These are phyloP conservation scores for Nepenthes gracilis DNA, from an alignment of 148 eudicot genomes.

Conservation along the genomic window DNA sequence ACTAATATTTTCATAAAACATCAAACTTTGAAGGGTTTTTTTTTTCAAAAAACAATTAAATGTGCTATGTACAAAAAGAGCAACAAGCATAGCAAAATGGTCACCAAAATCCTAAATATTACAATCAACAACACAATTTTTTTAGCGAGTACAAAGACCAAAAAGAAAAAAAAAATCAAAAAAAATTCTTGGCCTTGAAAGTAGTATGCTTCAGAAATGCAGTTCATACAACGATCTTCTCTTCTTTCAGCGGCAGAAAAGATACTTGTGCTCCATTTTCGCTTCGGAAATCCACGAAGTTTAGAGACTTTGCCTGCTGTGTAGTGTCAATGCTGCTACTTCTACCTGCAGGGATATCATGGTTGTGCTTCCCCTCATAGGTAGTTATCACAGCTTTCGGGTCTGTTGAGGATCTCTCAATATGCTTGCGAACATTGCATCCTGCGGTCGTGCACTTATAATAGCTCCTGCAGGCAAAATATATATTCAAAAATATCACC, in stretches of 20 bases:
- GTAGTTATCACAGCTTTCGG: constrained; percentile 83
- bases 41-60: too few species aligned
- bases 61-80: too few species aligned
- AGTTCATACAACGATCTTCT: constrained; percentile 31
- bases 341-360: constrained; percentile 73
- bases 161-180: constrained; percentile 8
- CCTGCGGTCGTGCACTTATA: constrained; percentile 75
- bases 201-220: constrained; percentile 5
- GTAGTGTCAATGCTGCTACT: constrained; percentile 53
- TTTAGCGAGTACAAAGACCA: too few species aligned
- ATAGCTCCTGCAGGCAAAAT: constrained; percentile 55
- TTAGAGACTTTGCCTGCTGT: constrained; percentile 26
- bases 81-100: too few species aligned
- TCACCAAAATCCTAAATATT: too few species aligned
- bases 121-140: too few species aligned
- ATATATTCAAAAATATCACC: not conserved
- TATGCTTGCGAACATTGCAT: constrained; percentile 85
- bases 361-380: constrained; percentile 82
- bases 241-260: constrained; percentile 55
- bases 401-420: constrained; percentile 77
- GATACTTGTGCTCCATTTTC: constrained; percentile 16
- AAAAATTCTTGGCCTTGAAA: constrained; percentile 21
- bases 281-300: constrained; percentile 1
- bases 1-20: too few species aligned
- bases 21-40: too few species aligned